Percentiles rank a stretch among this genome's conserved stretches.
phyloP scores from a whole-genome alignment of 2,329 filamentous ascomycete species.

The Alternaria postmessia region DNA sequence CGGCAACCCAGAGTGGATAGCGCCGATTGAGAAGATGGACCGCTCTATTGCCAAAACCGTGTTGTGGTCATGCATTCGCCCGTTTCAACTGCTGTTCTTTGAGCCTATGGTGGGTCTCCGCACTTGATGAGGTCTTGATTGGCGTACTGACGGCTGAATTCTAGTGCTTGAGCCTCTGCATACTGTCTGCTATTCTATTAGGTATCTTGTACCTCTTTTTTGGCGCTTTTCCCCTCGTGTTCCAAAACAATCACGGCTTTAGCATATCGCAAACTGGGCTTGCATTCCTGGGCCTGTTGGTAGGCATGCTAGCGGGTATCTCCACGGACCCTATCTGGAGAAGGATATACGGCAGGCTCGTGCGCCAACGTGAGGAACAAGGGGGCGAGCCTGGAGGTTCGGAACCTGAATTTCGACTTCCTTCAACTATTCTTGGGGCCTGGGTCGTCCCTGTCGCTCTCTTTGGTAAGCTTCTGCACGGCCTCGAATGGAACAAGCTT shows the following conservation, averaged over 20 bases:
- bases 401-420: slow-evolving; percentile 88
- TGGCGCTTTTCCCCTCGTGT: slow-evolving; percentile 84
- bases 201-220: slow-evolving; percentile 92
- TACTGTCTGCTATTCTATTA: slow-evolving; percentile 84
- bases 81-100: slow-evolving; percentile 78
- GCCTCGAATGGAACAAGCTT: slow-evolving; percentile 31
- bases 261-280: slow-evolving; percentile 81
- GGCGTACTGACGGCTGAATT: slow-evolving; percentile 36
- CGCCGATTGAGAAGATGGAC: slow-evolving; percentile 76
- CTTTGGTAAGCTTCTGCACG: slow-evolving; percentile 67
- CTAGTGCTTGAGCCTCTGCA: slow-evolving; percentile 74
- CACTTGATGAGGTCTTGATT: slow-evolving; percentile 19
- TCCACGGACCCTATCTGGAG: slow-evolving; percentile 72
- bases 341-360: slow-evolving; percentile 65
- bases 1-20: slow-evolving; percentile 77
- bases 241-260: slow-evolving; percentile 76
- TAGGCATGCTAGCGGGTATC: slow-evolving; percentile 73
- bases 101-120: slow-evolving; percentile 73
- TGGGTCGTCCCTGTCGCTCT: slow-evolving; percentile 80
- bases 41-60: slow-evolving; percentile 69
- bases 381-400: slow-evolving; percentile 65
- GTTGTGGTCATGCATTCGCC: slow-evolving; percentile 64
- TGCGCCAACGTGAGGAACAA: slow-evolving; percentile 61
- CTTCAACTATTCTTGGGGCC: slow-evolving; percentile 71
- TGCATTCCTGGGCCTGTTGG: slow-evolving; percentile 71